Evolutionary conservation across 1,139 yeast species (phyloP).

Genomic region (Debaryomyces sp.): DNA sequence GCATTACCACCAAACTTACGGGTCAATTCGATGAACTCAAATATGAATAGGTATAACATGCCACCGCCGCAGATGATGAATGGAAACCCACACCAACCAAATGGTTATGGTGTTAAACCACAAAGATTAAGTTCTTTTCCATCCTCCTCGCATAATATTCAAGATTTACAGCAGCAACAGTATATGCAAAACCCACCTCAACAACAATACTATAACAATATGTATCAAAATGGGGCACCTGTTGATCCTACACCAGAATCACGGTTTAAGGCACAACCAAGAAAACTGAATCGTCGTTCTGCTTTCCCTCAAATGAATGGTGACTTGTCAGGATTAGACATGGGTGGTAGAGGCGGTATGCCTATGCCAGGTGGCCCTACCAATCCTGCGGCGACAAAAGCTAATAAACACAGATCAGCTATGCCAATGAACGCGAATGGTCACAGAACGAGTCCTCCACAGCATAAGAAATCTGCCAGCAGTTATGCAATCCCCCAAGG

Average conservation of each 20-base stretch:
- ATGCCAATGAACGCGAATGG: conserved; percentile 10
- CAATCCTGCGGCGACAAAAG: neutral
- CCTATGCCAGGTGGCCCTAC: conserved; percentile 33
- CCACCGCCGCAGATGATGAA: conserved; percentile 11
- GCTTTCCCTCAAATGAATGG: conserved; percentile 37
- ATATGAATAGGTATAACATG: conserved; percentile 2
- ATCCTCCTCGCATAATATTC: conserved; percentile 17
- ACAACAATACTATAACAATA: conserved; percentile 1
- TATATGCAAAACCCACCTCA: conserved; percentile 11
- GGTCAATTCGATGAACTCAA: conserved; percentile 10
- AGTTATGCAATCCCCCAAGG: neutral
- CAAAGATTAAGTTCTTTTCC: conserved; percentile 21
- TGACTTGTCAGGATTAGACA: conserved; percentile 40
- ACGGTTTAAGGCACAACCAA: conserved; percentile 29
- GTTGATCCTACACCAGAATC: conserved; percentile 32
- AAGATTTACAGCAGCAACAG: conserved; percentile 12
- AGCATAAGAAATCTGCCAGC: conserved; percentile 20
- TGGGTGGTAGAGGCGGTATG: conserved; percentile 56
- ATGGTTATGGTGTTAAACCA: conserved; percentile 5
- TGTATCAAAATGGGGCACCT: conserved; percentile 24
- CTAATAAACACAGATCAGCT: conserved; percentile 9
- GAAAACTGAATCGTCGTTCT: conserved; percentile 39
- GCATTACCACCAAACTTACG: conserved; percentile 31
- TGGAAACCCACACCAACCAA: conserved; percentile 8
- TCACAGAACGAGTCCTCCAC: conserved; percentile 12